phyloP scores from a whole-genome alignment of 2,329 filamentous ascomycete species.

The Rhexocercosporidium sp. region DNA sequence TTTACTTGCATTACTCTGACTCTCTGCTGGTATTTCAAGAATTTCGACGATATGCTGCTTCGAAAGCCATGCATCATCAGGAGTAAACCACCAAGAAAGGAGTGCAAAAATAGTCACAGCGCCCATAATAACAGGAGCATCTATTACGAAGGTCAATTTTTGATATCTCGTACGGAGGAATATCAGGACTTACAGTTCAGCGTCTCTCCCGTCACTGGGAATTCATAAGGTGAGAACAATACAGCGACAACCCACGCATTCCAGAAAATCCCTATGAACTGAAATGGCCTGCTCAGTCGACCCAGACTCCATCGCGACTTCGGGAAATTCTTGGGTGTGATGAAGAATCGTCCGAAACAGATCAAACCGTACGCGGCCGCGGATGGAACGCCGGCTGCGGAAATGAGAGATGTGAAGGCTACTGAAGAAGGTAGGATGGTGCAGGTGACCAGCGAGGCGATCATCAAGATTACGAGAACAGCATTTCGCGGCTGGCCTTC shows the following conservation, averaged over 20 bases:
- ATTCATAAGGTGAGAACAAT: conserved; percentile 52
- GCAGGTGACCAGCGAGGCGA: conserved; percentile 60
- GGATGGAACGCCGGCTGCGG: conserved; percentile 56
- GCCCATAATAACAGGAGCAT: conserved; percentile 57
- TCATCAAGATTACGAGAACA: conserved; percentile 61
- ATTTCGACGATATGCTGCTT: conserved; percentile 24
- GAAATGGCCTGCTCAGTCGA: conserved; percentile 51
- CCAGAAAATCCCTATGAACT: conserved; percentile 53
- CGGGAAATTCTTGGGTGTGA: conserved; percentile 54
- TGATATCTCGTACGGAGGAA: background rate
- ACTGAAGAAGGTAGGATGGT: conserved; percentile 61
- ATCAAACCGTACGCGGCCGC: conserved; percentile 58
- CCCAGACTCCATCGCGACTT: conserved; percentile 54
- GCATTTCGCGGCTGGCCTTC: conserved; percentile 64
- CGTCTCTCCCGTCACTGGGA: conserved; percentile 49
- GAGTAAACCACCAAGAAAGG: conserved; percentile 54
- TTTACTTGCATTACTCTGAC: background rate
- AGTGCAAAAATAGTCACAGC: conserved; percentile 54
- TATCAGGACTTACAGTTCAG: conserved; percentile 48
- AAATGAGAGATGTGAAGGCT: conserved; percentile 59
- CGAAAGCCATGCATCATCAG: conserved; percentile 53
- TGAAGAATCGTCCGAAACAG: conserved; percentile 52
- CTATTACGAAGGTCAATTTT: conserved; percentile 32
- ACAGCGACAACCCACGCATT: conserved; percentile 56
- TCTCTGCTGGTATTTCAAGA: background rate